Base-by-base conservation (phyloP, 192 early-diverging fungal species). In the Coemansia sp. region DNA sequence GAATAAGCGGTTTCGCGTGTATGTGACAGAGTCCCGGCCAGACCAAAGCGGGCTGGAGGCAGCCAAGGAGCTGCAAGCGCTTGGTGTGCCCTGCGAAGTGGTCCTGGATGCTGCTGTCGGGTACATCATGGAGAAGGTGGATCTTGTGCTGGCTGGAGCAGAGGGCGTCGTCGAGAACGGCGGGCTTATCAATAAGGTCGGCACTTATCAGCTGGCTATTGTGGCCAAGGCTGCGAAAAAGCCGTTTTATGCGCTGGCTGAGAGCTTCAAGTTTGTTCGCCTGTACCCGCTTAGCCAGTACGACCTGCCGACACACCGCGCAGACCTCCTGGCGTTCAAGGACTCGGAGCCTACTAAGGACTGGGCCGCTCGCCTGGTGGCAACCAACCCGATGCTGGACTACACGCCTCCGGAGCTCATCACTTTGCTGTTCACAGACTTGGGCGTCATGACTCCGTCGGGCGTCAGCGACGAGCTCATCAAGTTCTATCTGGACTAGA, bases 141-240 rank as follows among this genome's bases (percentile, higher is more conserved):
- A 99, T 69, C 86, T 96, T 86, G 93, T 98, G 17, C 86, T 99
- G 67, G 96, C 95, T 29, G 98, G 98, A 19, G 98, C 98, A 9
- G 98, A 99, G 78, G 98, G 95, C 35, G 96, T 99, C 6, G 94
- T 96, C 1, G 94, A 97, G 77, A 99, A 95, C 73, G 98, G 98
- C 25, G 98, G 98, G 0, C 70, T 99, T 38, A 94, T 99, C 76
- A 99, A 99, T 78, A 90, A 94, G 69, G 94, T 98, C 73, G 96
- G 96, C 31, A 95, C 96, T 6, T 97, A 96, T 71, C 96, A 97
- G 75, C 87, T 98, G 60, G 95, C 96, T 0, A 85, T 99, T 12
- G 92, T 98, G 31, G 98, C 98, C 0, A 95, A 94, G 70, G 94
- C 94, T n/a, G 88, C 92, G 10, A 92, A 90, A 54, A 97, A 95